These are phyloP conservation scores for Coemansia interrupta DNA, from an alignment of 192 early-diverging fungal species.

Conservation along the genomic window DNA sequence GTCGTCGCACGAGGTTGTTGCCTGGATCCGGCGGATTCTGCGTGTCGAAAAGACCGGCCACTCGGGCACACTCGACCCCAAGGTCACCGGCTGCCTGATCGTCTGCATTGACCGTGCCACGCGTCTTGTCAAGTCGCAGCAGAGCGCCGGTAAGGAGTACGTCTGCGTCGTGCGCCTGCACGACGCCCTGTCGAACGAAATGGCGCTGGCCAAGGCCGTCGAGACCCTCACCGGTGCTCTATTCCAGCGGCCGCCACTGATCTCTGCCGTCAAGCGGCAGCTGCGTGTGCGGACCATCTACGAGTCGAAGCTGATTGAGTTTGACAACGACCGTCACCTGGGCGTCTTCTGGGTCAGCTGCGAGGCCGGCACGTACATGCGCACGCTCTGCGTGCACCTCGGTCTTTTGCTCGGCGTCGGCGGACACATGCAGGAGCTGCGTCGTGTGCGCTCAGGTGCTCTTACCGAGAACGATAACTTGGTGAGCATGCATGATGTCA, in stretches of 20 bases:
- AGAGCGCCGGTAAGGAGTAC: conserved; percentile 99
- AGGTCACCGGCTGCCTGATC: conserved; percentile 98
- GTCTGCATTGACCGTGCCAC: conserved; percentile 99
- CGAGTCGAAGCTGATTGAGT: conserved; percentile 93
- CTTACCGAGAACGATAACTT: conserved; percentile 89
- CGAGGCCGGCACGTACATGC: conserved; percentile 99
- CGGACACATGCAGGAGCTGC: conserved; percentile 99
- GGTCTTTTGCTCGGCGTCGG: conserved; percentile 92
- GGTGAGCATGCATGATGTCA: conserved; percentile 97
- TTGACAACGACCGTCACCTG: conserved; percentile 94
- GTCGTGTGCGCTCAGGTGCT: conserved; percentile 92
- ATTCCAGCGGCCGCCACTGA: conserved; percentile 98
- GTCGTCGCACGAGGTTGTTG: conserved; percentile 99
- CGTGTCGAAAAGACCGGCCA: conserved; percentile 98
- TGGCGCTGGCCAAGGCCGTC: conserved; percentile 77
- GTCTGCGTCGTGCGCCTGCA: conserved; percentile 93
- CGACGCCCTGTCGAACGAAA: conserved; percentile 86
- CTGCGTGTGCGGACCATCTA: conserved; percentile 98
- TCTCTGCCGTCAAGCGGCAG: conserved; percentile 99
- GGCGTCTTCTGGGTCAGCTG: conserved; percentile 97
- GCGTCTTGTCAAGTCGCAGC: conserved; percentile 97
- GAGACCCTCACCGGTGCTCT: conserved; percentile 97
- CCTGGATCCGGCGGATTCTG: conserved; percentile 97
- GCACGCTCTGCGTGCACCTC: conserved; percentile 98
- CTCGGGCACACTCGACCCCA: conserved; percentile 97